Evolutionary conservation across 257 asterid species (phyloP), one percentile per base, ranked within the genome.

Genomic region (Handroanthus guayacan): DNA sequence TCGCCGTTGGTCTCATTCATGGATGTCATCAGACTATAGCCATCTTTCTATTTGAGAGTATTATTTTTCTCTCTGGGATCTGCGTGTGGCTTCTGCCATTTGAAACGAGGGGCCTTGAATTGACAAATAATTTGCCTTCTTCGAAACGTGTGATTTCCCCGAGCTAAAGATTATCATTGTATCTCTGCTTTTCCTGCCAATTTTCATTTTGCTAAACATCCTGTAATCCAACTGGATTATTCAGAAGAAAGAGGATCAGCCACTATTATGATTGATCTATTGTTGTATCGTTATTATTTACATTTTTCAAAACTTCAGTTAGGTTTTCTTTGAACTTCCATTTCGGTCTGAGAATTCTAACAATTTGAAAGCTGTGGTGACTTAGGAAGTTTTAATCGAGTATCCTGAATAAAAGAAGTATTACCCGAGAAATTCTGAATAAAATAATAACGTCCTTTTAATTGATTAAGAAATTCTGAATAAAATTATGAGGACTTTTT

Each of bases 1-100:
- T 87, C 45, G 91, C 94, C n/a, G 90, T 89, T 9, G 79, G 88
- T 71, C 86, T 89, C 74, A 81, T 89, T 67, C 94, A 85, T 44
- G 91, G 89, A 78, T 89, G 91, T 57, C 87, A 89, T 80, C 91
- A 83, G 75, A 82, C 87, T 51, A 41, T 80, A 71, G 90, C 94
- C 64, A 81, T 89, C 45, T 56, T 83, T 68, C 80, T 89, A 38
- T 89, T 89, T 75, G 91, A 85, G 84, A 6, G 69, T 56, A 67
- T 89, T 71, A 48, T 86, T 69, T 68, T 85, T 70, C 39, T 87
- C 8, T 83, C 91, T 0, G 91, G 90, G 16, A 17, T 83, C 54
- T 81, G 90, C 20, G 91, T 86, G 39, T 68, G 84, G 75, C 87
- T 87, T 63, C 79, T 89, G 54, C 94, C 94, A 37, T 80, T 89